phyloP scores from a whole-genome alignment of 2,329 filamentous ascomycete genomes.

The Fusarium luffae region DNA sequence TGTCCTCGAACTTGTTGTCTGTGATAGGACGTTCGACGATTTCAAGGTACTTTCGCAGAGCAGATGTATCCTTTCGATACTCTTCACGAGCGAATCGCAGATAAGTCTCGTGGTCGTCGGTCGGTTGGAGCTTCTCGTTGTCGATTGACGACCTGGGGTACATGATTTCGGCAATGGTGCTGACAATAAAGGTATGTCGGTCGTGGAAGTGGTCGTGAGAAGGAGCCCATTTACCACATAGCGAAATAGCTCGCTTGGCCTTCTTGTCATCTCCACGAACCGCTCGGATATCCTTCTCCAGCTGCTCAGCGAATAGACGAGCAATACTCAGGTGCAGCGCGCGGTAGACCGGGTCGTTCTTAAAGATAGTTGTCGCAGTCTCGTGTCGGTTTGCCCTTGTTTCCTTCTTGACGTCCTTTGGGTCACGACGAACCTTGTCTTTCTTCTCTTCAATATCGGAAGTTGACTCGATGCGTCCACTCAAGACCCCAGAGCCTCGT shows the following conservation, averaged over 20 bases:
- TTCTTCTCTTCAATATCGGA: background rate
- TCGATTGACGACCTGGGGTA: conserved; percentile 52
- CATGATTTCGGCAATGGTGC: conserved; percentile 67
- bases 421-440: background rate
- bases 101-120: conserved; percentile 60
- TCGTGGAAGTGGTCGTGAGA: conserved; percentile 66
- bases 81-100: conserved; percentile 64
- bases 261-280: conserved; percentile 54
- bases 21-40: conserved; percentile 65
- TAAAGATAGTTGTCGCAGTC: conserved; percentile 54
- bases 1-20: conserved; percentile 58
- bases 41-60: conserved; percentile 63
- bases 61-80: conserved; percentile 63
- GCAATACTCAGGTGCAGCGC: conserved; percentile 64
- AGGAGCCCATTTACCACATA: conserved; percentile 71
- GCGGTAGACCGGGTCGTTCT: conserved; percentile 59
- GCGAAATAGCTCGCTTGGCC: conserved; percentile 59
- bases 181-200: conserved; percentile 66
- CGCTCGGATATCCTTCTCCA: conserved; percentile 58
- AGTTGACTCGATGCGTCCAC: background rate
- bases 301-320: conserved; percentile 66
- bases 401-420: conserved; percentile 45
- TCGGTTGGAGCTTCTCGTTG: conserved; percentile 46
- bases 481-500: background rate
- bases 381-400: conserved; percentile 55